Conservation (phyloP, 2,329 filamentous ascomycete genomes). For the Fusarium bactridioides region DNA sequence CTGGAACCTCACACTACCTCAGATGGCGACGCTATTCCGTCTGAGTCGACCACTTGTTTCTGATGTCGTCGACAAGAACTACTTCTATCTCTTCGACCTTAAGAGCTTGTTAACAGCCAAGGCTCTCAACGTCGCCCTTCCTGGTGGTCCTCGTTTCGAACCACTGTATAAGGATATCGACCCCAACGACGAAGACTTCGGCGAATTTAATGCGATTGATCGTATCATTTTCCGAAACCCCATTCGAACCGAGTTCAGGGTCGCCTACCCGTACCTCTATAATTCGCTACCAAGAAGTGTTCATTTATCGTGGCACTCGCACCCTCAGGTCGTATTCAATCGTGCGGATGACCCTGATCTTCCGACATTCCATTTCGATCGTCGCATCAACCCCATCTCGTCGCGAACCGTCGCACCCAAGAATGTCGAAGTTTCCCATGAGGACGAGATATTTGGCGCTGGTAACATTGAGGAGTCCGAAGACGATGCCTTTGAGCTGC, state of each 20-base stretch:
- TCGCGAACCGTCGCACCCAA: slow-evolving; percentile 92
- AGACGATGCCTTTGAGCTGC: slow-evolving; percentile 86
- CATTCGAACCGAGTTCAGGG: slow-evolving; percentile 93
- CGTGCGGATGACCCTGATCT: slow-evolving; percentile 86
- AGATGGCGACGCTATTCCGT: slow-evolving; percentile 96
- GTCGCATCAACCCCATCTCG: slow-evolving; percentile 97
- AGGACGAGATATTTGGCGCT: slow-evolving; percentile 89
- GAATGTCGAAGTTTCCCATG: slow-evolving; percentile 90
- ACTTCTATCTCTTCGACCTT: slow-evolving; percentile 96
- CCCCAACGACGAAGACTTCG: slow-evolving; percentile 98
- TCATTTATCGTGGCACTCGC: slow-evolving; percentile 89
- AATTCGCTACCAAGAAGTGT: slow-evolving; percentile 96
- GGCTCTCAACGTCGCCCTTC: slow-evolving; percentile 94
- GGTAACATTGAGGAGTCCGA: slow-evolving; percentile 78
- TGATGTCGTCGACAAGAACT: slow-evolving; percentile 94
- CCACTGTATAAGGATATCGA: slow-evolving; percentile 98
- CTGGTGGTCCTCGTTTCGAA: slow-evolving; percentile 96
- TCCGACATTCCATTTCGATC: slow-evolving; percentile 97
- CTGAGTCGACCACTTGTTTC: slow-evolving; percentile 90
- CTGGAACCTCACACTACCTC: slow-evolving; percentile 91
- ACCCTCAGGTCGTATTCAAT: slow-evolving; percentile 92
- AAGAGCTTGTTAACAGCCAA: slow-evolving; percentile 97
- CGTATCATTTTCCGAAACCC: slow-evolving; percentile 97
- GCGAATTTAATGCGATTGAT: slow-evolving; percentile 99
- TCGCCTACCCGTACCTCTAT: slow-evolving; percentile 94